Evolutionary conservation across 441 rosid species (phyloP), one percentile per base, ranked within the genome.

Genomic region (California macrophylla): DNA sequence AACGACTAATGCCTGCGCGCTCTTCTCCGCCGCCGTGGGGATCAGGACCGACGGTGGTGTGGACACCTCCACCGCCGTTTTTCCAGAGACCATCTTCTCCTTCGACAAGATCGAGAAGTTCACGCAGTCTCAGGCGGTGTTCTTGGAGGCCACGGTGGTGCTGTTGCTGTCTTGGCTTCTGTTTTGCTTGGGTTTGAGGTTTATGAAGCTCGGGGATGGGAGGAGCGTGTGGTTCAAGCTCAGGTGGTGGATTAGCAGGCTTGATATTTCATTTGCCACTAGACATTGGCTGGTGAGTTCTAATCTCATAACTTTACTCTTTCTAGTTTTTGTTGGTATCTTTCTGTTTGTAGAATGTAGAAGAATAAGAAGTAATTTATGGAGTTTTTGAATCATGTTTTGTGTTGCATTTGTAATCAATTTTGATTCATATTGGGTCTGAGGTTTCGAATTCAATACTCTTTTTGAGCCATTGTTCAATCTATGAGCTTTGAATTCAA

Each of bases 181-280:
- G 2, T 85, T 89, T 69, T 94, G 99, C 80, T 73, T 85, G 67
- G 78, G 78, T 64, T 73, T 94, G 81, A 78, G 99, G 89, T 89
- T 89, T 76, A 77, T 77, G 74, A 89, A 92, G 83, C 80, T 86
- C 52, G 88, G 91, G 6, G 92, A 92, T 76, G 97, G 98, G 1
- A 79, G 82, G 64, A 86, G 74, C 58, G 10, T 80, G 34, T 89
- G 97, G 96, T 94, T 94, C 66, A 81, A 75, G 66, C 75, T 94
- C 70, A 82, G 99, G 64, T 94, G 99, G 98, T 92, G 97, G 97
- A 76, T 94, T 79, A 89, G 95, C 76, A 79, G 99, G 6, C 75
- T 94, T 63, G 99, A 94, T 74, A 68, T 94, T 80, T 84, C 91
- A 83, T 94, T 87, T 74, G 80, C 99, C 72, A 94, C 98, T n/a